phyloP scores from a whole-genome alignment of 73 alveolate genomes.

The Stentor roeselii region DNA sequence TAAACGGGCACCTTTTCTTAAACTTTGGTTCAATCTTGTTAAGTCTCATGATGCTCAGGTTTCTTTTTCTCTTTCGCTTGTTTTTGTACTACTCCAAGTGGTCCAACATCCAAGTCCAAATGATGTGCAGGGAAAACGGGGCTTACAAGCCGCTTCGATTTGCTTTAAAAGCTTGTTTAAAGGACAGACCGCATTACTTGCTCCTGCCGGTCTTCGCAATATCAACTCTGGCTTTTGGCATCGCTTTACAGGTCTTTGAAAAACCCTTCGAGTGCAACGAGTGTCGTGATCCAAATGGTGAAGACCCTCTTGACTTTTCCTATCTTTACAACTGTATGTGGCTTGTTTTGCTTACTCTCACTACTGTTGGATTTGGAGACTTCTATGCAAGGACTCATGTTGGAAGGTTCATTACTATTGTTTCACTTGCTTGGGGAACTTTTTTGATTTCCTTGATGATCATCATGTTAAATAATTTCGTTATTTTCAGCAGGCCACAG shows the following conservation, averaged over 20 bases:
- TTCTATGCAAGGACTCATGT: conserved; percentile 25
- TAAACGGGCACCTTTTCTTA: background rate
- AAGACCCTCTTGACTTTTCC: conserved; percentile 41
- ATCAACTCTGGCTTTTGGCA: conserved; percentile 47
- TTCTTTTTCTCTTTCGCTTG: conserved; percentile 64
- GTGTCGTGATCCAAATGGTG: background rate
- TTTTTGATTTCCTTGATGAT: conserved; percentile 70
- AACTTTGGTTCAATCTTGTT: conserved; percentile 57
- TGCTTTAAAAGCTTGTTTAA: conserved; percentile 75
- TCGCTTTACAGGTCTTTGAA: conserved; percentile 53
- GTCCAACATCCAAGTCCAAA: conserved; percentile 71
- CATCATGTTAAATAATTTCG: conserved; percentile 57
- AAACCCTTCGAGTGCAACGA: conserved; percentile 34
- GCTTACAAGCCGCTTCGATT: conserved; percentile 70
- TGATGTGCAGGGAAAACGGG: conserved; percentile 75
- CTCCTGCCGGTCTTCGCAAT: conserved; percentile 50
- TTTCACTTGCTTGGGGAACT: conserved; percentile 39
- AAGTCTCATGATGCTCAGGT: conserved; percentile 52
- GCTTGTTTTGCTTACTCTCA: conserved; percentile 32
- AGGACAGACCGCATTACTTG: conserved; percentile 74
- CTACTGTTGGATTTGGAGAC: conserved; percentile 44
- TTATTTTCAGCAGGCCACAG: conserved; percentile 51
- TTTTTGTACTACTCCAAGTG: conserved; percentile 82
- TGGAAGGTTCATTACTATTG: conserved; percentile 33
- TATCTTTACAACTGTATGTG: conserved; percentile 27